Evolutionary conservation across 1,284 basidiomycete genomes (phyloP).

Genomic region (Pholiota adiposa): DNA sequence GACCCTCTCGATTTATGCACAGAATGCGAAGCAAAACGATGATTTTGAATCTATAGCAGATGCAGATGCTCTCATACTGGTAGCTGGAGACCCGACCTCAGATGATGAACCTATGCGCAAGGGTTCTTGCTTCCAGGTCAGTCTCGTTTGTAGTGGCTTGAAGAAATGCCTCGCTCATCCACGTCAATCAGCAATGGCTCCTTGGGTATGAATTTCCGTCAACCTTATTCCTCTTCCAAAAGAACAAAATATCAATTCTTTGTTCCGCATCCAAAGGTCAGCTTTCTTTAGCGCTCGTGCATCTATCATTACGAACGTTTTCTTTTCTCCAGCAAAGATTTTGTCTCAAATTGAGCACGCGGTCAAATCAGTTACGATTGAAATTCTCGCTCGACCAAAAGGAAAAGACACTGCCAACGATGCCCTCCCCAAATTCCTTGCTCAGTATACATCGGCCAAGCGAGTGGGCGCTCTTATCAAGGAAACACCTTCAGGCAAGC

Average conservation of each 20-base stretch:
- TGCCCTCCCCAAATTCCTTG: conserved; percentile 65
- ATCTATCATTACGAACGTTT: conserved; percentile 8
- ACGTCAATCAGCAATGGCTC: conserved; percentile 78
- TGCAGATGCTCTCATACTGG: conserved; percentile 73
- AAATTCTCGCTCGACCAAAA: conserved; percentile 74
- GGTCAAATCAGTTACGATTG: conserved; percentile 57
- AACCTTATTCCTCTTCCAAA: conserved; percentile 85
- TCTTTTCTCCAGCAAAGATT: conserved; percentile 58
- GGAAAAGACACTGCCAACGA: conserved; percentile 75
- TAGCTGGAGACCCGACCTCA: conserved; percentile 83
- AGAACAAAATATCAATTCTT: conserved; percentile 77
- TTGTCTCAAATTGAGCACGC: conserved; percentile 69
- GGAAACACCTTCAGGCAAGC: conserved; percentile 80
- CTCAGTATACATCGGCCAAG: conserved; percentile 56
- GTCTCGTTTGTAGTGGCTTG: conserved; percentile 27
- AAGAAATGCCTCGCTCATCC: conserved; percentile 12
- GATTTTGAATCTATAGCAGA: conserved; percentile 72
- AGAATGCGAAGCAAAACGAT: conserved; percentile 69
- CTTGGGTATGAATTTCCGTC: conserved; percentile 98
- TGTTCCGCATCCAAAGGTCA: conserved; percentile 91
- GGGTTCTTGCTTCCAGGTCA: conserved; percentile 88
- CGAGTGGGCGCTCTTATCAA: conserved; percentile 76
- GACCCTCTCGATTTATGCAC: conserved; percentile 8
- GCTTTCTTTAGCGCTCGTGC: conserved; percentile 5
- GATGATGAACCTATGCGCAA: conserved; percentile 87